These are phyloP conservation scores for Ophiocordyceps unilateralis DNA, from an alignment of 2,329 filamentous ascomycete species.

Conservation along the genomic window DNA sequence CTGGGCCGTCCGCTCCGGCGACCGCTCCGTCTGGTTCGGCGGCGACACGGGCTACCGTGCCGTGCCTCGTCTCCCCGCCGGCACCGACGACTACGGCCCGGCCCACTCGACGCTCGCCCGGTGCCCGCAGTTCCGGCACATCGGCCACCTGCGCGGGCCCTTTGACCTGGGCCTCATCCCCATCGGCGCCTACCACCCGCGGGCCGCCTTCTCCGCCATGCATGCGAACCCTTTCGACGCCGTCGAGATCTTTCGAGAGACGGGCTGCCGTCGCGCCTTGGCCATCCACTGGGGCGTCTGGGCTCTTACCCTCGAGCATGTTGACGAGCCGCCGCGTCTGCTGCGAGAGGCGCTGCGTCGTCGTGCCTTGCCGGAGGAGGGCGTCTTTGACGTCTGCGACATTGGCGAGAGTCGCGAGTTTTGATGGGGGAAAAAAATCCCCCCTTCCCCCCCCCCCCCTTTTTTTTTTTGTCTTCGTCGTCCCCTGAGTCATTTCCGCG, in stretches of 20 bases:
- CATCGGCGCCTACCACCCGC: conserved; percentile 73
- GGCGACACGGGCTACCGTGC: conserved; percentile 83
- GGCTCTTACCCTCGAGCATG: conserved; percentile 71
- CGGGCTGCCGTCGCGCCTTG: conserved; percentile 58
- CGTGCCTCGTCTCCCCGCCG: conserved; percentile 44
- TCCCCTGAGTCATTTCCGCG: background rate
- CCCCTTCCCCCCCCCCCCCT: background rate
- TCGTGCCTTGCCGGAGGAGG: conserved; percentile 50
- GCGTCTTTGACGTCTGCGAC: conserved; percentile 66
- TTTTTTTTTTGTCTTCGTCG: background rate
- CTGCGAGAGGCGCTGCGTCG: conserved; percentile 54
- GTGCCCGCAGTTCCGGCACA: conserved; percentile 73
- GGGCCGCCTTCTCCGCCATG: conserved; percentile 57
- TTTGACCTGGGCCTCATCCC: conserved; percentile 88
- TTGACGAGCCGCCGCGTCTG: conserved; percentile 62
- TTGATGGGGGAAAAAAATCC: too few species aligned
- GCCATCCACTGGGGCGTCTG: conserved; percentile 91
- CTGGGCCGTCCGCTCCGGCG: conserved; percentile 61
- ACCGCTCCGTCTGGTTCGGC: conserved; percentile 70
- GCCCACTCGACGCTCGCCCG: conserved; percentile 49
- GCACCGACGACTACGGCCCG: conserved; percentile 52
- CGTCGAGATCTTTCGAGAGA: conserved; percentile 80
- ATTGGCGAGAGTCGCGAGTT: conserved; percentile 75
- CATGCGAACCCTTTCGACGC: conserved; percentile 77
- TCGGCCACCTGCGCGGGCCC: conserved; percentile 62